Conservation (phyloP, 208 protist genomes). For the Blechomonas ayalai region DNA sequence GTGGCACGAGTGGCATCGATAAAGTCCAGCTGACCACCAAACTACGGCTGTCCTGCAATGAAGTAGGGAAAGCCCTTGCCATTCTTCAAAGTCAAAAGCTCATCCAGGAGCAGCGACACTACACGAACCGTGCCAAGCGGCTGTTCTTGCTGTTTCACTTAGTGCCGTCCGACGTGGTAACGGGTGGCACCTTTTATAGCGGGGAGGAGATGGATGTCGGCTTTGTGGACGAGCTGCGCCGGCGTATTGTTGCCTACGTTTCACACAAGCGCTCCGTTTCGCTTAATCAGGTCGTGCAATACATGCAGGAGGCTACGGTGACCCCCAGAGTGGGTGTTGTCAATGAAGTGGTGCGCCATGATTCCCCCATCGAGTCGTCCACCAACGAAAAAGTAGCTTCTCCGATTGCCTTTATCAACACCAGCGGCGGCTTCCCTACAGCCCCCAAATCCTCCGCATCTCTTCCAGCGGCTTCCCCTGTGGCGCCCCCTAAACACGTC, state of each 20-base stretch:
- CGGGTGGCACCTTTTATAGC: slow-evolving; percentile 80
- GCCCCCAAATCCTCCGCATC: background rate
- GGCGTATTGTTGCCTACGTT: slow-evolving; percentile 51
- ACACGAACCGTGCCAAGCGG: slow-evolving; percentile 73
- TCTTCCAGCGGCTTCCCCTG: background rate
- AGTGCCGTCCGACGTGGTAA: slow-evolving; percentile 65
- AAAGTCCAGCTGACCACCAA: slow-evolving; percentile 46
- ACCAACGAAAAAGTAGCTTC: background rate
- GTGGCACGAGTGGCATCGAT: slow-evolving; percentile 66
- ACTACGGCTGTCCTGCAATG: slow-evolving; percentile 48
- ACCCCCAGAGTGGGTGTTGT: slow-evolving; percentile 3
- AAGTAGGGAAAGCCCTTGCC: slow-evolving; percentile 60
- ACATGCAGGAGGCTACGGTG: slow-evolving; percentile 22
- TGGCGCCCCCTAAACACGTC: slow-evolving; percentile 20
- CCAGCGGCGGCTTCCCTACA: background rate
- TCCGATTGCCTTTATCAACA: slow-evolving; percentile 2
- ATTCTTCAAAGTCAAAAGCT: slow-evolving; percentile 39
- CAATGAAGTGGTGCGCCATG: slow-evolving; percentile 4
- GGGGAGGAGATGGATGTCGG: slow-evolving; percentile 72
- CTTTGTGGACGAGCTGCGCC: slow-evolving; percentile 72
- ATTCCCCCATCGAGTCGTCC: slow-evolving; percentile 1
- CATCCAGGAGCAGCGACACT: slow-evolving; percentile 73
- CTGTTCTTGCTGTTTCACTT: slow-evolving; percentile 80
- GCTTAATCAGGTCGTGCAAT: slow-evolving; percentile 31
- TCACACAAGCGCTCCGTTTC: slow-evolving; percentile 17